Conservation (phyloP, 2,329 filamentous ascomycete species). For the Lachnellula subtilissima region DNA sequence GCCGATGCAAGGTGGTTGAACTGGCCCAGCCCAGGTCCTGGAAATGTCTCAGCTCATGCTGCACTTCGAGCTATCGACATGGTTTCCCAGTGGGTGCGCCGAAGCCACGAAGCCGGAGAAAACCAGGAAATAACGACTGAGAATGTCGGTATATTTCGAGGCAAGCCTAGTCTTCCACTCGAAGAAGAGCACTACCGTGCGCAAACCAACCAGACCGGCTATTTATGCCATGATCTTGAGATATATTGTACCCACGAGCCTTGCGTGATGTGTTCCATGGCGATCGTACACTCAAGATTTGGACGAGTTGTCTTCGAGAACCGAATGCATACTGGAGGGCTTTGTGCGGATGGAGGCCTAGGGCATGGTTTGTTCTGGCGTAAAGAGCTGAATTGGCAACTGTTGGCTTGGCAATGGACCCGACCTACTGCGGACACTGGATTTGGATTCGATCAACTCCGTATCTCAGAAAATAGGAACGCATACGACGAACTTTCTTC, state of each 20-base stretch:
- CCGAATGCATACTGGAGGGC: conserved; percentile 77
- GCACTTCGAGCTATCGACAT: conserved; percentile 77
- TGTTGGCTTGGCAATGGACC: conserved; percentile 65
- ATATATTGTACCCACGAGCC: conserved; percentile 94
- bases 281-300: conserved; percentile 89
- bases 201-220: conserved; percentile 67
- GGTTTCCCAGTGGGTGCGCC: conserved; percentile 54
- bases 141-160: conserved; percentile 55
- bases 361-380: conserved; percentile 68
- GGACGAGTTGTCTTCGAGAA: conserved; percentile 75
- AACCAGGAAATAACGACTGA: conserved; percentile 12
- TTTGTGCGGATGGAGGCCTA: conserved; percentile 68
- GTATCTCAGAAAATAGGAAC: neutral
- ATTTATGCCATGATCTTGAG: conserved; percentile 89
- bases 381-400: conserved; percentile 80
- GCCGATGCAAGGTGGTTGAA: conserved; percentile 69
- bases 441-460: neutral
- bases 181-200: conserved; percentile 56
- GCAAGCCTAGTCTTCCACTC: conserved; percentile 62
- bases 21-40: conserved; percentile 38
- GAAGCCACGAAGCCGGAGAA: conserved; percentile 34
- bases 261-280: conserved; percentile 96
- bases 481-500: neutral
- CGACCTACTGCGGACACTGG: neutral
- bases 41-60: conserved; percentile 73